These are phyloP conservation scores for Trichosporon ovoides DNA, from an alignment of 1,284 basidiomycete species.

Conservation along the genomic window DNA sequence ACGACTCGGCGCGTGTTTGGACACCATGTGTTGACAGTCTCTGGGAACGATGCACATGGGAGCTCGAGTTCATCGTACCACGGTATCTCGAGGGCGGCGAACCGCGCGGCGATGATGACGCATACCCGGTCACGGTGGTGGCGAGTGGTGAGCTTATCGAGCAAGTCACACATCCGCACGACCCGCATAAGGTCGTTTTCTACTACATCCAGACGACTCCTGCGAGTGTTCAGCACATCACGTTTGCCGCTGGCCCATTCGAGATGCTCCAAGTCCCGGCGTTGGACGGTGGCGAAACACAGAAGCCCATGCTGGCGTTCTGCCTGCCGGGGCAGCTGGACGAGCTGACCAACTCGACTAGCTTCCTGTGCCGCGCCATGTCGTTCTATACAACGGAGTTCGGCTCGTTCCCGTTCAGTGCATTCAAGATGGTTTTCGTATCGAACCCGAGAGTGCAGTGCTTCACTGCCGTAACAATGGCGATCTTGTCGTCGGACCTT, in stretches of 20 bases:
- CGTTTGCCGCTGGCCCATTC: slow-evolving; percentile 93
- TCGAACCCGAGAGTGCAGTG: slow-evolving; percentile 74
- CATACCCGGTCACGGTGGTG: slow-evolving; percentile 75
- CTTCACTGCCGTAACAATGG: slow-evolving; percentile 78
- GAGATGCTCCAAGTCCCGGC: slow-evolving; percentile 63
- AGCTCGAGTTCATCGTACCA: slow-evolving; percentile 93
- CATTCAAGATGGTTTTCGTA: slow-evolving; percentile 94
- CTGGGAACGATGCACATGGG: slow-evolving; percentile 98
- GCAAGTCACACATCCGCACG: slow-evolving; percentile 87
- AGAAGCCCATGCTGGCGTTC: slow-evolving; percentile 87
- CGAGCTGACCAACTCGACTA: slow-evolving; percentile 61
- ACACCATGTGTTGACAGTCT: slow-evolving; percentile 92
- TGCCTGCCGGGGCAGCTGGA: slow-evolving; percentile 77
- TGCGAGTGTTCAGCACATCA: slow-evolving; percentile 91
- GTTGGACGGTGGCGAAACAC: slow-evolving; percentile 53
- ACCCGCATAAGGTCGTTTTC: slow-evolving; percentile 90
- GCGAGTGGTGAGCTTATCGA: slow-evolving; percentile 92
- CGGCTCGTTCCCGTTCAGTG: slow-evolving; percentile 93
- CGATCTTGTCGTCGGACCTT: slow-evolving; percentile 73
- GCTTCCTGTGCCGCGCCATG: slow-evolving; percentile 82
- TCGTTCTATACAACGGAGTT: slow-evolving; percentile 86
- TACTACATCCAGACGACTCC: slow-evolving; percentile 81
- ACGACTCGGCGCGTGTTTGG: slow-evolving; percentile 91
- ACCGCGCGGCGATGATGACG: slow-evolving; percentile 50
- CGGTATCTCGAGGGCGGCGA: slow-evolving; percentile 66